Percentiles rank a stretch among this genome's conserved stretches.
Conservation (phyloP, 164 flowering plant genomes). For the Magnolia sinica region DNA sequence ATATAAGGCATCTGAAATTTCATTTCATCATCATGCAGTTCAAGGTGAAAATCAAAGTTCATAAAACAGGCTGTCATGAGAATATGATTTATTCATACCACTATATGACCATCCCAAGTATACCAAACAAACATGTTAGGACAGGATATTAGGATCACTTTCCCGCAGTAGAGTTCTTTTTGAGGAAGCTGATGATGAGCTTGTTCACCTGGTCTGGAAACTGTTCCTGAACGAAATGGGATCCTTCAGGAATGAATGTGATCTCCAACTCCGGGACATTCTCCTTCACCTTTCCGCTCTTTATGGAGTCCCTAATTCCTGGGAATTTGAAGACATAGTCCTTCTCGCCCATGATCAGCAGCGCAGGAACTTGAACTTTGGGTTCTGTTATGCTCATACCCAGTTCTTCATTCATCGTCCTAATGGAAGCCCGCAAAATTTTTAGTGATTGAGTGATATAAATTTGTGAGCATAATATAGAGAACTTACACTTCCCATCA, state of each 20-base stretch:
- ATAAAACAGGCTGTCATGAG: too few relatives aligned
- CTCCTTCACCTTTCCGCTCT: conserved; percentile 33
- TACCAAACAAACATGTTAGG: too few relatives aligned
- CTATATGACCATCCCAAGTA: too few relatives aligned
- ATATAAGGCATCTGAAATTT: too few relatives aligned
- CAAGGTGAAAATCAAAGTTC: too few relatives aligned
- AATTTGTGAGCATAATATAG: too few relatives aligned
- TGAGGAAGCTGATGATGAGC: conserved; percentile 32
- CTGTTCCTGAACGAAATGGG: conserved; percentile 54
- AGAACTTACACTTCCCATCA: too few relatives aligned
- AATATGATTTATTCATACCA: too few relatives aligned
- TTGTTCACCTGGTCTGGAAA: conserved; percentile 40
- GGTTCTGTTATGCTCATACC: conserved; percentile 13
- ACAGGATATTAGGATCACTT: neutral
- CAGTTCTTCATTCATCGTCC: conserved; percentile 21
- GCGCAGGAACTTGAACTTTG: conserved; percentile 32
- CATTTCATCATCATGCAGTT: too few relatives aligned
- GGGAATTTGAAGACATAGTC: conserved; percentile 47
- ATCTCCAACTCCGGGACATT: conserved; percentile 43
- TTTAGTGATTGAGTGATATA: too few relatives aligned
- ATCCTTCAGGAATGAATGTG: conserved; percentile 34
- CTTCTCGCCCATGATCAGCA: conserved; percentile 43
- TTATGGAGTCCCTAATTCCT: conserved; percentile 39
- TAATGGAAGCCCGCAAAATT: conserved; percentile 7
- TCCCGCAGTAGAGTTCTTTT: conserved; percentile 4